These are phyloP conservation scores for Fusarium heterosporum DNA, from an alignment of 2,329 filamentous ascomycete species.

Conservation along the genomic window DNA sequence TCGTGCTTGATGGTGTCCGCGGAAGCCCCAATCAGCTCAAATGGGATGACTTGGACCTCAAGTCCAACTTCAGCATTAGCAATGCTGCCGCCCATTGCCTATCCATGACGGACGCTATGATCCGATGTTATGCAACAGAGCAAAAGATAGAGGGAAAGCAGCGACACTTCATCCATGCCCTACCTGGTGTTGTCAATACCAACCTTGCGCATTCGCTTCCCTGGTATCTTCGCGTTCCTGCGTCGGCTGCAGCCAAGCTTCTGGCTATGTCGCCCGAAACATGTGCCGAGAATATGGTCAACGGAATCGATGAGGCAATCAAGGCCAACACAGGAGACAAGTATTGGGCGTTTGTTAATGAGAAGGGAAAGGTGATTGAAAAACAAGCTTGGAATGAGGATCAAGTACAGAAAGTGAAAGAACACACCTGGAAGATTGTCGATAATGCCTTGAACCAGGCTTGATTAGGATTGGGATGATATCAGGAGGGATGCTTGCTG, in stretches of 20 bases:
- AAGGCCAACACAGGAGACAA: slow-evolving; percentile 33
- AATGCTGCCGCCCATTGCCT: slow-evolving; percentile 54
- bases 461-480: neutral
- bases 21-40: slow-evolving; percentile 52
- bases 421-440: slow-evolving; percentile 50
- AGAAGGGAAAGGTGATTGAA: slow-evolving; percentile 45
- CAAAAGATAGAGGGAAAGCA: slow-evolving; percentile 20
- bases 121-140: slow-evolving; percentile 50
- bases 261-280: slow-evolving; percentile 44
- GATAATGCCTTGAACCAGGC: slow-evolving; percentile 37
- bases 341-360: slow-evolving; percentile 48
- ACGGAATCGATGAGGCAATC: slow-evolving; percentile 30
- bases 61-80: slow-evolving; percentile 48
- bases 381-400: slow-evolving; percentile 48
- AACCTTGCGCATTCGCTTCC: slow-evolving; percentile 49
- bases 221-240: slow-evolving; percentile 42
- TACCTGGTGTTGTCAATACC: slow-evolving; percentile 55
- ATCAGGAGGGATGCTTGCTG: neutral
- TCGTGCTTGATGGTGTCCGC: slow-evolving; percentile 50
- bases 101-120: slow-evolving; percentile 55
- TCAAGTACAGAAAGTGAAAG: slow-evolving; percentile 45
- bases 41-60: slow-evolving; percentile 57
- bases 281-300: slow-evolving; percentile 47
- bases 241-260: slow-evolving; percentile 28
- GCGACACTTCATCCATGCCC: slow-evolving; percentile 55